These are phyloP conservation scores for Vaccinium macrocarpon DNA, from an alignment of 148 eudicot genomes.

Conservation along the genomic window DNA sequence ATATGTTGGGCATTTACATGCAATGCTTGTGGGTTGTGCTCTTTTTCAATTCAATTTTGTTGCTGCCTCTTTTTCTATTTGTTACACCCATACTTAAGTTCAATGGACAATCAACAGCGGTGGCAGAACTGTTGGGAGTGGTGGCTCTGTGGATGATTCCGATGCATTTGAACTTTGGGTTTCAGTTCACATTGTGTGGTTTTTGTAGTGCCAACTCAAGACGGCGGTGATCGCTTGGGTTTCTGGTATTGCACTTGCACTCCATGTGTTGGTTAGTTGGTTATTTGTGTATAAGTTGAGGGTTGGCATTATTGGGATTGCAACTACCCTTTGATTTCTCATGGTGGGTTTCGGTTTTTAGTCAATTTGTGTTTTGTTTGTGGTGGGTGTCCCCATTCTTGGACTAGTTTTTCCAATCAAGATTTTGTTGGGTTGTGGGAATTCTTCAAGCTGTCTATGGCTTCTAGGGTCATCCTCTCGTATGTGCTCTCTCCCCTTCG, in stretches of 20 bases:
- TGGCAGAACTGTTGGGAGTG: constrained; percentile 28
- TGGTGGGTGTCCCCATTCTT: constrained; percentile 55
- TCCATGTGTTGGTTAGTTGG: constrained; percentile 57
- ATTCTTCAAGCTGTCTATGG: constrained; percentile 51
- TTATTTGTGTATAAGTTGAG: constrained; percentile 42
- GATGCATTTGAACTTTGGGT: constrained; percentile 49
- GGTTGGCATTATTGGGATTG: constrained; percentile 52
- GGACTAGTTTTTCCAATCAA: constrained; percentile 59
- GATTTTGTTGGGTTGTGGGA: constrained; percentile 59
- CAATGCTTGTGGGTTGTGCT: constrained; percentile 38
- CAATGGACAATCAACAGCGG: constrained; percentile 23
- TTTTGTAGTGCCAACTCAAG: constrained; percentile 59
- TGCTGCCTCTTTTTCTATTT: constrained; percentile 31
- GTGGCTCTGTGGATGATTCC: constrained; percentile 39
- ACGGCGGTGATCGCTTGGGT: constrained; percentile 46
- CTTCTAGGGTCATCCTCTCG: constrained; percentile 63
- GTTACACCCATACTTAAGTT: constrained; percentile 30
- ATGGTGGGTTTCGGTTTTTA: constrained; percentile 48
- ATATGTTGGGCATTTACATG: constrained; percentile 45
- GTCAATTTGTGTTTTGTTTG: constrained; percentile 35
- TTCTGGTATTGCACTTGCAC: constrained; percentile 28
- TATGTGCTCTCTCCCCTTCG: constrained; percentile 22
- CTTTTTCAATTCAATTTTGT: constrained; percentile 15
- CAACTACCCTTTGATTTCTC: constrained; percentile 41
- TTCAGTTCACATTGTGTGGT: constrained; percentile 53